A percentile compares a stretch with the other conserved stretches of the same genome.
Evolutionary conservation across 1,139 yeast genomes (phyloP).

Genomic region (Meyerozyma carpophila): DNA sequence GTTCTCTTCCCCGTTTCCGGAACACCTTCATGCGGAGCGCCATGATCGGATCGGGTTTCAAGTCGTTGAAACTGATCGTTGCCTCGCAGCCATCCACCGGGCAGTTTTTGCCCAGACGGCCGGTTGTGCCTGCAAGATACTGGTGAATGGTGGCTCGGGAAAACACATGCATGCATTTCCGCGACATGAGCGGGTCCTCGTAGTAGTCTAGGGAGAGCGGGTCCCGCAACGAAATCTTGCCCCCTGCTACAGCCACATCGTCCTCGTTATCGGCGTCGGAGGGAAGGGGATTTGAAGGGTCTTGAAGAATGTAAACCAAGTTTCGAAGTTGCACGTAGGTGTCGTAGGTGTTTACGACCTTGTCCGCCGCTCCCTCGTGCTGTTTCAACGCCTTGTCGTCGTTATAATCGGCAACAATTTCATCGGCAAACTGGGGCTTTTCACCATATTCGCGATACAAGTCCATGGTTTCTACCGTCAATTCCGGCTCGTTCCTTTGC

Average conservation of each 20-base stretch:
- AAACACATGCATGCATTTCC: conserved; percentile 55
- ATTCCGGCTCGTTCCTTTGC: conserved; percentile 4
- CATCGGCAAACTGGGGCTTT: conserved; percentile 9
- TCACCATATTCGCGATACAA: conserved; percentile 3
- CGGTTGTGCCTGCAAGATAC: conserved; percentile 17
- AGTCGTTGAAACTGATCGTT: conserved; percentile 19
- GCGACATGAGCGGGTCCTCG: conserved; percentile 48
- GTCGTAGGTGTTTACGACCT: conserved; percentile 1
- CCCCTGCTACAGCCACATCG: conserved; percentile 64
- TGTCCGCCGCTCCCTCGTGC: background rate
- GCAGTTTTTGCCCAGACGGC: conserved; percentile 20
- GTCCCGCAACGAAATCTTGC: conserved; percentile 57
- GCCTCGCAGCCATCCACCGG: conserved; percentile 48
- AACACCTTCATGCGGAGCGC: conserved; percentile 41
- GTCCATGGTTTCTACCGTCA: conserved; percentile 5
- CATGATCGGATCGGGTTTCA: conserved; percentile 46
- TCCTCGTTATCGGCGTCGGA: conserved; percentile 36
- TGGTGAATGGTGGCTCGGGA: conserved; percentile 42
- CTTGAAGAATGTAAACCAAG: conserved; percentile 22
- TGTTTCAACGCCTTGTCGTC: background rate
- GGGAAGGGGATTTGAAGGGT: conserved; percentile 41
- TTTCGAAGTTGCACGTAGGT: conserved; percentile 21
- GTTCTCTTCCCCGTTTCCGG: conserved; percentile 9
- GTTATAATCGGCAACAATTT: conserved; percentile 1
- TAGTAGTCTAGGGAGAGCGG: conserved; percentile 55